Base-by-base conservation (phyloP, 192 early-diverging fungal genomes). In the Oehlia diaphana region DNA sequence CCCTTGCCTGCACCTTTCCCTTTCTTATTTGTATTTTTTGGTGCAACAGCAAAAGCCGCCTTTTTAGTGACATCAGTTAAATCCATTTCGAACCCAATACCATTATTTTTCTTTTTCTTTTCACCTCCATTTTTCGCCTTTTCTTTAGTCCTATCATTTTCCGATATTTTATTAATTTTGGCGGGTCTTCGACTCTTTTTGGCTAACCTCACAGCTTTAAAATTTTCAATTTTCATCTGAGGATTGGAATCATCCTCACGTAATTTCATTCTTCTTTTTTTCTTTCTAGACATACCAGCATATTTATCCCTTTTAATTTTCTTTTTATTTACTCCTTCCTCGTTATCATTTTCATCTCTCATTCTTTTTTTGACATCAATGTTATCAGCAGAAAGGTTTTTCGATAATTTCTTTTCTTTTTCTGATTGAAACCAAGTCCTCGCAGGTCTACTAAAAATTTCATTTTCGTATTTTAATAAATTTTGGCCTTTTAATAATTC, bases 341-440 rank as follows among this genome's bases (percentile, higher is more conserved):
- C 78, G 72, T 88, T 82, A 76, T 79, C 81, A 70, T 84, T 68
- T 21, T 82, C 82, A 10, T 80, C 82, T 58, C 74, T 47, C 39
- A 49, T 67, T 28, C 64, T 72, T 72, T 81, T 79, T 49, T 37
- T 35, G 2, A n/a, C 16, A 37, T 39, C 37, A 31, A 31, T 31
- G 9, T 69, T 3, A 42, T 42, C 16, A 37, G 9, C 35, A 9
- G 67, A 31, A 37, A 69, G 19, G n/a, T 21, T 33, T 37, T 37
- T 69, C 19, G 67, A 69, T 69, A 19, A 3, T 37, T 89, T 88
- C 81, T 94, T 95, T 63, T 96, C 93, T 72, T 90, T 88, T 31
- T 91, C 85, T 9, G 91, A 86, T 83, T 97, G 94, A 91, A 99
- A 99, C 97, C 97, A 99, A 9, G 93, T 96, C 87, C 92, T 90